A percentile compares a stretch with the other conserved stretches of the same genome.
Conservation (phyloP, 2,329 filamentous ascomycete genomes). For the Pseudogymnoascus sp. region DNA sequence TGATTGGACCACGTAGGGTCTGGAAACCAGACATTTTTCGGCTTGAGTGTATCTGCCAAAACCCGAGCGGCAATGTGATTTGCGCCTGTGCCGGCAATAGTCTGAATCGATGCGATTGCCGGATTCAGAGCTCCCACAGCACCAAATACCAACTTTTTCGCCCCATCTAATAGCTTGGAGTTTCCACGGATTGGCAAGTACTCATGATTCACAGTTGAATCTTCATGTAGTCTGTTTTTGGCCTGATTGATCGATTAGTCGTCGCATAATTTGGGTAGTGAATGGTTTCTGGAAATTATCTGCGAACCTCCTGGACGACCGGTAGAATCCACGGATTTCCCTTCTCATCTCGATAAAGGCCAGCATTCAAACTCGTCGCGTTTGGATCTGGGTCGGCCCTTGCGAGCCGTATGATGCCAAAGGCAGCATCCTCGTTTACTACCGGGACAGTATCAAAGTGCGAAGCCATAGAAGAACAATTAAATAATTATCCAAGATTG, state of each 20-base stretch:
- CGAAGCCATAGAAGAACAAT: background rate
- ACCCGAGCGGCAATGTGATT: slow-evolving; percentile 18
- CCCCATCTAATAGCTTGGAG: slow-evolving; percentile 26
- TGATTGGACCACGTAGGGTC: slow-evolving; percentile 37
- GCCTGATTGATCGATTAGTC: background rate
- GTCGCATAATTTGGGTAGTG: background rate
- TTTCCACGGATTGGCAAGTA: slow-evolving; percentile 32
- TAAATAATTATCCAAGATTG: background rate
- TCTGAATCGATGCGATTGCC: slow-evolving; percentile 31
- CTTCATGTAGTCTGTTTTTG: background rate
- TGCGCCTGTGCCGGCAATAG: slow-evolving; percentile 35
- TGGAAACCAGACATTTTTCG: slow-evolving; percentile 30
- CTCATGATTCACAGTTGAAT: slow-evolving; percentile 25
- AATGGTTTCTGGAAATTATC: background rate
- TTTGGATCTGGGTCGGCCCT: slow-evolving; percentile 23
- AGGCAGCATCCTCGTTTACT: background rate
- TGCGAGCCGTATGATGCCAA: background rate
- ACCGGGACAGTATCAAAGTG: background rate
- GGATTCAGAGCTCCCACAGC: slow-evolving; percentile 18
- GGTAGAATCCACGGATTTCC: slow-evolving; percentile 33
- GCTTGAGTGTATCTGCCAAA: slow-evolving; percentile 28
- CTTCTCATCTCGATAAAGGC: slow-evolving; percentile 32
- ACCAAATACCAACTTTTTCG: slow-evolving; percentile 27
- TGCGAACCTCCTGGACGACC: slow-evolving; percentile 25
- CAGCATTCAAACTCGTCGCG: slow-evolving; percentile 33